Percentiles rank a stretch among this genome's conserved stretches.
These are phyloP conservation scores for Kodamaea leandrae DNA, from an alignment of 805 yeast genomes.

Conservation along the genomic window DNA sequence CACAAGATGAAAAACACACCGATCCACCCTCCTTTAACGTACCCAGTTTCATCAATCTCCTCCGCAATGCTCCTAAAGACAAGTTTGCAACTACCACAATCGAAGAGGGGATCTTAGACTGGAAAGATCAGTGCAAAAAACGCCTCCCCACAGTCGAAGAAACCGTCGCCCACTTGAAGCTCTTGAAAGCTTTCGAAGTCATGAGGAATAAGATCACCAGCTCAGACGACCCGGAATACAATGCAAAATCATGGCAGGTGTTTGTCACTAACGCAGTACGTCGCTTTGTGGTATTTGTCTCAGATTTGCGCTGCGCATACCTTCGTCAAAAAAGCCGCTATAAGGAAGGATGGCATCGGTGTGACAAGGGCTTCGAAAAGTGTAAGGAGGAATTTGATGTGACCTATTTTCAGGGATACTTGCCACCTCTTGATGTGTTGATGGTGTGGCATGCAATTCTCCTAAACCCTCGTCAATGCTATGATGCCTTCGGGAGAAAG, in stretches of 20 bases:
- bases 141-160: too few species aligned
- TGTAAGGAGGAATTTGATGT: background rate
- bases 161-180: conserved; percentile 21
- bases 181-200: conserved; percentile 20
- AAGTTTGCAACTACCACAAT: too few species aligned
- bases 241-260: conserved; percentile 20
- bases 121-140: too few species aligned
- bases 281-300: conserved; percentile 21
- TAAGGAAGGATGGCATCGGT: too few species aligned
- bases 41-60: too few species aligned
- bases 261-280: conserved; percentile 23
- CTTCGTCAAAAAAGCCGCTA: too few species aligned
- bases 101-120: too few species aligned
- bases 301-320: conserved; percentile 10
- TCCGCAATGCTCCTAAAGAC: too few species aligned
- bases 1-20: too few species aligned
- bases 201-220: conserved; percentile 15
- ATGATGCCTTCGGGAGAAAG: conserved; percentile 16
- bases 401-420: conserved; percentile 1
- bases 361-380: conserved; percentile 1
- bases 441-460: conserved; percentile 26
- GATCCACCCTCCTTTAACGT: too few species aligned
- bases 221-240: conserved; percentile 2
- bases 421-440: conserved; percentile 24
- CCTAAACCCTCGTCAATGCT: conserved; percentile 17